A percentile compares a stretch with the other conserved stretches of the same genome.
phyloP scores from a whole-genome alignment of 306 rosid genomes.

The Malus domestica region ASM211411v1 NC_041803.1:36592001-36592500 shows the following conservation, averaged over 20 bases:
- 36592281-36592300: slow-evolving; percentile 19
- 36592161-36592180: slow-evolving; percentile 97
- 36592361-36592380: slow-evolving; percentile 92
- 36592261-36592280: slow-evolving; percentile 12
- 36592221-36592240: slow-evolving; percentile 11
- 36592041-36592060: slow-evolving; percentile 14
- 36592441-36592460: neutral
- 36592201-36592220: slow-evolving; percentile 80
- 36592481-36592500: neutral
- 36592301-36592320: slow-evolving; percentile 82
- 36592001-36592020: slow-evolving; percentile 58
- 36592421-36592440: slow-evolving; percentile 43
- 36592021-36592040: slow-evolving; percentile 26
- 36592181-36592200: slow-evolving; percentile 96
- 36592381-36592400: slow-evolving; percentile 99
- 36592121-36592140: slow-evolving; percentile 80
- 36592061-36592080: slow-evolving; percentile 13
- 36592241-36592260: slow-evolving; percentile 14
- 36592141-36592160: slow-evolving; percentile 89
- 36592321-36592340: slow-evolving; percentile 82
- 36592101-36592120: slow-evolving; percentile 97
- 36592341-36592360: slow-evolving; percentile 93
- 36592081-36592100: slow-evolving; percentile 68
- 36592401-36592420: slow-evolving; percentile 98
- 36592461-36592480: neutral